Evolutionary conservation across 495 filamentous ascomycete species (phyloP).

Genomic region (Xylaria intraflava): DNA sequence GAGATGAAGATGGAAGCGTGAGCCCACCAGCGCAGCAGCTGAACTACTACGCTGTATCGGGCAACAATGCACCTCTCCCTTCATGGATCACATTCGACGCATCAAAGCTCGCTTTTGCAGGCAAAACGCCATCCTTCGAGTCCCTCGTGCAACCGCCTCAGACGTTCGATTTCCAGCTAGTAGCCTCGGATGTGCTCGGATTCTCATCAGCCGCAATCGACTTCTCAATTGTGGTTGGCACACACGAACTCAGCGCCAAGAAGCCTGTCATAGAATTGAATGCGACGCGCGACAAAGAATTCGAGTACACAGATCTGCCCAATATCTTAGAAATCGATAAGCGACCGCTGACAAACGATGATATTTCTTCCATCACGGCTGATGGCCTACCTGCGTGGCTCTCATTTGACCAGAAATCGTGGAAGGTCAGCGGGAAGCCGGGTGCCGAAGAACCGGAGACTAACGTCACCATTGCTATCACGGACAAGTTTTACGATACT

Average conservation of each 20-base stretch:
- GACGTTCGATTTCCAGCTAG: constrained; percentile 62
- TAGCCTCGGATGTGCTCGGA: constrained; percentile 74
- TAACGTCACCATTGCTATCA: constrained; percentile 60
- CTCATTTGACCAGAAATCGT: constrained; percentile 54
- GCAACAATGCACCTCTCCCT: constrained; percentile 73
- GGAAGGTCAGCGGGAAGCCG: constrained; percentile 59
- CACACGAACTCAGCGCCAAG: constrained; percentile 58
- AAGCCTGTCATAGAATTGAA: constrained; percentile 52
- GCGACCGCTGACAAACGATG: constrained; percentile 31
- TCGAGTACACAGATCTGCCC: constrained; percentile 51
- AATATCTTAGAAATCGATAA: constrained; percentile 58
- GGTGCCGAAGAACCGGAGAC: constrained; percentile 48
- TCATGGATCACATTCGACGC: constrained; percentile 79
- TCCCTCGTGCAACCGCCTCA: constrained; percentile 63
- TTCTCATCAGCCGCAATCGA: constrained; percentile 60
- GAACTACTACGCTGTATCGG: constrained; percentile 69
- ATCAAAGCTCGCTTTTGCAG: constrained; percentile 58
- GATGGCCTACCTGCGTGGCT: constrained; percentile 62
- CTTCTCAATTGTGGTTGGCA: constrained; percentile 66
- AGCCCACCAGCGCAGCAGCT: constrained; percentile 18
- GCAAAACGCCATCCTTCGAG: constrained; percentile 57
- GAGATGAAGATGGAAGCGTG: neutral
- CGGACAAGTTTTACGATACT: constrained; percentile 57
- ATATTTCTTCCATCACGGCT: constrained; percentile 36
- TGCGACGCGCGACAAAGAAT: constrained; percentile 45